A percentile compares a stretch with the other conserved stretches of the same genome.
phyloP scores from a whole-genome alignment of 2,329 filamentous ascomycete genomes.

The Orbilia javanica region DNA sequence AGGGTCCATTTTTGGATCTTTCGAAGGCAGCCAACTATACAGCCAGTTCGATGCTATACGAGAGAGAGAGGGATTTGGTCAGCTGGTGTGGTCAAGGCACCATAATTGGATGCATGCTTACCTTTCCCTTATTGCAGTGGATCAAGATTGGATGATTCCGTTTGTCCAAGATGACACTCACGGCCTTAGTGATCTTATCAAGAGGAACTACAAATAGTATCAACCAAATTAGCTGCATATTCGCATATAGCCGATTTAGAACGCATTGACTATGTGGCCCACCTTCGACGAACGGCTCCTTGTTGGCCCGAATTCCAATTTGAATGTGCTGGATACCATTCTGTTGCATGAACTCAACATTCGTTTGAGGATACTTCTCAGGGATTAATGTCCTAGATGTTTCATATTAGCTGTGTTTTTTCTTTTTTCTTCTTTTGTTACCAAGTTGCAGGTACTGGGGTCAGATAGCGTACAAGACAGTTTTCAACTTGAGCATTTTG shows the following conservation, averaged over 20 bases:
- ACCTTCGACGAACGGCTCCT: constrained; percentile 75
- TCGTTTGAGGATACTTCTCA: constrained; percentile 67
- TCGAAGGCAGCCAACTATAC: constrained; percentile 83
- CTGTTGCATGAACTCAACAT: constrained; percentile 73
- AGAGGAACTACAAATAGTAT: constrained; percentile 68
- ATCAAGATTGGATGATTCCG: constrained; percentile 83
- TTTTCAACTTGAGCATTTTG: constrained; percentile 77
- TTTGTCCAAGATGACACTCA: constrained; percentile 78
- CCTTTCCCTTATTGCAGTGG: constrained; percentile 93
- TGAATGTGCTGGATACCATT: constrained; percentile 79
- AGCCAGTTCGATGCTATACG: constrained; percentile 83
- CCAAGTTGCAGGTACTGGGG: not conserved
- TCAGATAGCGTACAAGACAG: constrained; percentile 75
- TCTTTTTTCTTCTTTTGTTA: not conserved
- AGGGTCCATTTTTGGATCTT: constrained; percentile 78
- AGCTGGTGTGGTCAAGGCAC: constrained; percentile 9
- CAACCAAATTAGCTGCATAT: constrained; percentile 47
- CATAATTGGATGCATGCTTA: constrained; percentile 63
- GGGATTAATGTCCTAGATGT: constrained; percentile 68
- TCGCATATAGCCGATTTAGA: constrained; percentile 32
- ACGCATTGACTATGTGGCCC: constrained; percentile 32
- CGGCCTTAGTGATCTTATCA: constrained; percentile 76
- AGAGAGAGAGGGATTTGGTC: constrained; percentile 3
- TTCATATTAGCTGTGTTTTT: constrained; percentile 6
- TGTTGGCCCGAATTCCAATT: constrained; percentile 87